Evolutionary conservation across 129 eudicot species (phyloP), one percentile per base, ranked within the genome.

Genomic region (Lonicera japonica): DNA sequence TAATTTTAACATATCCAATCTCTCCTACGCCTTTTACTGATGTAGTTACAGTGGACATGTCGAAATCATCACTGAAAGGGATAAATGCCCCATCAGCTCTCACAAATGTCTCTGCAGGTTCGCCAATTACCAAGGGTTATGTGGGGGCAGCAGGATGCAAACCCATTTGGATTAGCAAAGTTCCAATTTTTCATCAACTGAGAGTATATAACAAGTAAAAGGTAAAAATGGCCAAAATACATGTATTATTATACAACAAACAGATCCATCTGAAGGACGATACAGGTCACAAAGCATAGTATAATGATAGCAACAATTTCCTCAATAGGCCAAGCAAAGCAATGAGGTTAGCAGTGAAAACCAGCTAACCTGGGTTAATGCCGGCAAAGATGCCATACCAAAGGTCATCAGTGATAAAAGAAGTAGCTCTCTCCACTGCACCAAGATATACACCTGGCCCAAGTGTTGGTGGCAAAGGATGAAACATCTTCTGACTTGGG

Each of bases 31-130:
- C 97, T 66, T 91, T 91, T 41, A 91, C 95, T 14, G 82, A 75
- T 50, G 97, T 91, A 22, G 95, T 87, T 25, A 91, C 92, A 45
- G 94, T 75, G 5, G 82, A 79, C 94, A 87, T 77, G 84, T 91
- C 97, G 52, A 91, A 91, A 63, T 87, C 97, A 29, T 87, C 97
- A 38, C 90, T 79, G 69, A 91, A 91, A 4, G 97, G 97, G 68
- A 91, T 91, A 75, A 91, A 91, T 15, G 97, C 97, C 8, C 97
- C 97, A 71, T 91, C 97, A 11, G 97, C 97, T 82, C 97, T 77
- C 46, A 91, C 97, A 75, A 83, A 91, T 75, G 97, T 91, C 86
- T 91, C 97, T 91, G 90, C 68, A 73, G 14, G 16, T 63, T 18
- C 8, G 5, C n/a, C n/a, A n/a, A 50, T 16, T 17, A 50, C 4